Evolutionary conservation across 345 rosid genomes (phyloP), one percentile per base, ranked within the genome.

Genomic region (Noccaea caerulescens): DNA sequence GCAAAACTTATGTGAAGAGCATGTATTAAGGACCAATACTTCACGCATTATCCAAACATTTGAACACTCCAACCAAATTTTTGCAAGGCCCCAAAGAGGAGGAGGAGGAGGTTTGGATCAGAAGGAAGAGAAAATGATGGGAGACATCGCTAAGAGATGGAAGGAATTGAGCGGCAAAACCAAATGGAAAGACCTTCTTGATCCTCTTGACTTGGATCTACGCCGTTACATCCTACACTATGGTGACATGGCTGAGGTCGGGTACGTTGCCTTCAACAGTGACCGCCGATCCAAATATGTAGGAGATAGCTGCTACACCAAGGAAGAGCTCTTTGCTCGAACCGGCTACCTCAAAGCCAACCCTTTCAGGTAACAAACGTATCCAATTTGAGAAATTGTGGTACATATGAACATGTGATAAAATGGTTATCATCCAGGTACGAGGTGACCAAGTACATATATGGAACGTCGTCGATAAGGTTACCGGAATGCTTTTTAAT

Each of bases 151-250:
- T 9, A 63, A 63, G 23, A 74, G 77, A 77, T 85, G 85, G 87
- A 72, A 57, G 42, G 76, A 76, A 13, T 52, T 85, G 10, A 80
- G 87, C 20, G 89, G 87, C 9, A 7, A 33, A 10, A 57, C 52
- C 18, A 65, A 81, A 11, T 81, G 85, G 84, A 20, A 80, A 47
- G 76, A 57, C 69, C 32, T 81, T 3, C 73, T 85, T 58, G 59
- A 78, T 45, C 87, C 89, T 39, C 80, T 85, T 11, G 81, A 83
- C 51, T 30, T 61, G 58, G 85, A 85, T 66, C 80, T 81, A 36
- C 85, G 86, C 57, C 69, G 70, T 10, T 83, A 71, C 45, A 58
- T 85, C 25, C 45, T 83, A 42, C 84, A 83, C 77, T 85, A 85
- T 6, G 81, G 83, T 3, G 82, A 85, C 57, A 76, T 74, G 65